These are phyloP conservation scores for Tricholoma flavovirens DNA, from an alignment of 768 basidiomycete genomes.

Conservation along the genomic window DNA sequence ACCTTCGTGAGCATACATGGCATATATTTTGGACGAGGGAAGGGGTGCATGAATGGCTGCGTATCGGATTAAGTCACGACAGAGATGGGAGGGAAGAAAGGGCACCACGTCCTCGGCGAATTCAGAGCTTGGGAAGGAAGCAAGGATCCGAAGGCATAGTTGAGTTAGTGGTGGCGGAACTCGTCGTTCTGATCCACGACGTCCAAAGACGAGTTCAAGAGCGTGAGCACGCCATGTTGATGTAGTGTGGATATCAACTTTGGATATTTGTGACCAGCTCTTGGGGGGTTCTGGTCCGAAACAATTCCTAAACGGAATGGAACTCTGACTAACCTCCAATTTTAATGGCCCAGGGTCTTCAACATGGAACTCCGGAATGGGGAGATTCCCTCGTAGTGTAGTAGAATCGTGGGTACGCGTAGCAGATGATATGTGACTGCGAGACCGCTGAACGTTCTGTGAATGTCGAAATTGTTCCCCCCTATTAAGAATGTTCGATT, in stretches of 20 bases:
- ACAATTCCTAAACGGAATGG: conserved; percentile 16
- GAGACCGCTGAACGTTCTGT: conserved; percentile 46
- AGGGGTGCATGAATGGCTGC: conserved; percentile 55
- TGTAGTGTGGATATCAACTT: conserved; percentile 19
- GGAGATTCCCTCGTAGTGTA: conserved; percentile 9
- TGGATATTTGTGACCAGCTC: conserved; percentile 45
- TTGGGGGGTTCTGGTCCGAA: conserved; percentile 51
- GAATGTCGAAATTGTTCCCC: conserved; percentile 67
- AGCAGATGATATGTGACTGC: conserved; percentile 6
- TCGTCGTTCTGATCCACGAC: conserved; percentile 15
- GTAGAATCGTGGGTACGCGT: conserved; percentile 5
- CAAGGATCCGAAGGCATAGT: conserved; percentile 51
- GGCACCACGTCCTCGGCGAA: conserved; percentile 41
- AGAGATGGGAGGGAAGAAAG: conserved; percentile 53
- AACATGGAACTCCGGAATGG: neutral
- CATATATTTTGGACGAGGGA: conserved; percentile 40
- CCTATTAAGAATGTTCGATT: conserved; percentile 27
- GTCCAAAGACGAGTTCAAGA: conserved; percentile 45
- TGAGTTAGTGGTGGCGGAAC: conserved; percentile 46
- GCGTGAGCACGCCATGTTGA: conserved; percentile 51
- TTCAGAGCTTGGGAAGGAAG: conserved; percentile 33
- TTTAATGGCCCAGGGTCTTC: neutral
- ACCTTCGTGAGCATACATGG: conserved; percentile 42
- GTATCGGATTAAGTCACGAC: conserved; percentile 52
- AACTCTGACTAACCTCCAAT: neutral